Base-by-base conservation (phyloP, 164 flowering plant species). In the Dillenia turbinata region DNA sequence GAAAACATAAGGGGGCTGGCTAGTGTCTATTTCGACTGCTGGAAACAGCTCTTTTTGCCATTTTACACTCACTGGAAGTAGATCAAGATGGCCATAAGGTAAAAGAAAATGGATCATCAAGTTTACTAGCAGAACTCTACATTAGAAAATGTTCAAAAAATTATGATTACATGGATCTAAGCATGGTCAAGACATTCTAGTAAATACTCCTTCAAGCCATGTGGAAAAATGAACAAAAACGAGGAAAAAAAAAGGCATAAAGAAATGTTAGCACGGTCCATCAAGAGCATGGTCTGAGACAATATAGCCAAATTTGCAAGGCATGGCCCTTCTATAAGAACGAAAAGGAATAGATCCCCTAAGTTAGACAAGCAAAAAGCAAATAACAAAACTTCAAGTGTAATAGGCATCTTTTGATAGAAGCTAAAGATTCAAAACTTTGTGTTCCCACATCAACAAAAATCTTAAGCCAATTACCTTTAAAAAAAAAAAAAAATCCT, bases 41-140 rank as follows among this genome's bases (percentile, higher is more conserved):
- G 78, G 75, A 67, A 82, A 83, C 48, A 83, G 50, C 78, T 89
- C 83, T 74, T 94, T 94, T 70, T 94, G 97, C 98, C 98, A 94
- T 73, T 91, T 94, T 13, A 94, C 95, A 63, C 91, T 91, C 60
- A 94, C 98, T 94, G 80, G 16, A 69, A 73, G 52, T 13, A 56
- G 24, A 57, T 26, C 11, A 22, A 13, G 24, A 19, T 44, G 10
- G 1, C 12, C 44, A 63, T 14, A 33, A 26, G 56, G 57, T 53
- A 68, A 17, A 44, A 64, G 11, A 22, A 24, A 8, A 13, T 50
- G 10, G 8, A 33, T 11, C 44, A 6, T 33, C 40, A 33, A 33
- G 40, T 33, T 33, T 33, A 33, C 40, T 33, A 6, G 40, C 40
- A 33, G 40, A 33, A 33, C 6, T 33, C 40, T 33, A 33, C 40